Evolutionary conservation across 768 basidiomycete species (phyloP), one percentile per base, ranked within the genome.

Genomic region (Bullera alba): DNA sequence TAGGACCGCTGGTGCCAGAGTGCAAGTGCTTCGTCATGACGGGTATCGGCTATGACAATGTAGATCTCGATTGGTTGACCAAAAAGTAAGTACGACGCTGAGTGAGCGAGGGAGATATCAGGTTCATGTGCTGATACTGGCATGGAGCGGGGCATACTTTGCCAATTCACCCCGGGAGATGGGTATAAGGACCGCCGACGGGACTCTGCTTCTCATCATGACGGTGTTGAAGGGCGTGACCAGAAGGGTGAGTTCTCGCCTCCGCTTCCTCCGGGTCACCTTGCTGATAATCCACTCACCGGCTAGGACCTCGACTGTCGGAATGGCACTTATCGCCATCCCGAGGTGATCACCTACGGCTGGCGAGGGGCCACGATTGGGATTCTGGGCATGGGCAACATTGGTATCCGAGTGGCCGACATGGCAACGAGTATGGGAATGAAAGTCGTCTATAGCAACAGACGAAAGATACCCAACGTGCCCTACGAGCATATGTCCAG

Each of bases 311-410:
- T 61, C 44, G 29, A n/a, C n/a, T 15, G 26, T 46, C 16, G 16
- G 23, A 16, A 39, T 51, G n/a, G n/a, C n/a, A n/a, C n/a, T n/a
- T n/a, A n/a, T n/a, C n/a, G n/a, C n/a, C n/a, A n/a, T n/a, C n/a
- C n/a, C 12, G 23, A 27, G 21, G 47, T 50, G 12, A 14, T 46
- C 17, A n/a, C n/a, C n/a, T n/a, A n/a, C n/a, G 50, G 53, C 23
- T 54, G 52, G 55, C 45, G 50, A 23, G 48, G 37, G 7, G 39
- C 42, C 6, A 51, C 52, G 15, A 52, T 75, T 43, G 74, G 73
- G n/a, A 72, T 75, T 39, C 50, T 75, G 19, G 74, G 74, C 14
- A 60, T 75, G 54, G 74, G 74, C 19, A 67, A 60, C 34, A 75
- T 75, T 35, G 74, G 74, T 16, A 57, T 51, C 5, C 49, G 60